These are phyloP conservation scores for Fusarium sacchari DNA, from an alignment of 2,329 filamentous ascomycete species.

Conservation along the genomic window DNA sequence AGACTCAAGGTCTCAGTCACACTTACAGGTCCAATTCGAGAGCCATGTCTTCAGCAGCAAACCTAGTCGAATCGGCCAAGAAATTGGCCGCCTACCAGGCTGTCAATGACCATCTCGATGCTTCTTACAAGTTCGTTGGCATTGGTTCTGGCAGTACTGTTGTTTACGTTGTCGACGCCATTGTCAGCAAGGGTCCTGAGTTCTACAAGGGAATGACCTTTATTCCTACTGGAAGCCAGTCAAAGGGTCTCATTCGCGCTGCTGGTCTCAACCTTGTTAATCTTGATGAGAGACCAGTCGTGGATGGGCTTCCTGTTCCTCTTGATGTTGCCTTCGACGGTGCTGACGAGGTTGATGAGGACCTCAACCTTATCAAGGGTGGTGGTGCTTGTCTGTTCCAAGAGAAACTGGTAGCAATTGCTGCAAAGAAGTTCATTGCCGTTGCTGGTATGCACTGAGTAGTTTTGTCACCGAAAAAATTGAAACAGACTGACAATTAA, in stretches of 20 bases:
- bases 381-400: slow-evolving; percentile 98
- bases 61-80: slow-evolving; percentile 76
- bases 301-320: slow-evolving; percentile 53
- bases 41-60: slow-evolving; percentile 51
- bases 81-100: slow-evolving; percentile 78
- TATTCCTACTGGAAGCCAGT: slow-evolving; percentile 92
- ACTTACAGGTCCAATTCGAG: slow-evolving; percentile 16
- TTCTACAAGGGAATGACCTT: slow-evolving; percentile 78
- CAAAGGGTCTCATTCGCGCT: slow-evolving; percentile 82
- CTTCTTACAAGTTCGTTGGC: slow-evolving; percentile 72
- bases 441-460: slow-evolving; percentile 72
- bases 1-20: slow-evolving; percentile 27
- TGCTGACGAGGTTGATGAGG: slow-evolving; percentile 94
- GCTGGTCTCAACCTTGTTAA: slow-evolving; percentile 81
- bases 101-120: slow-evolving; percentile 76
- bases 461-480: background rate
- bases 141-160: slow-evolving; percentile 87
- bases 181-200: slow-evolving; percentile 67
- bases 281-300: slow-evolving; percentile 76
- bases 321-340: slow-evolving; percentile 96
- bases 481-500: slow-evolving; percentile 8
- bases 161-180: slow-evolving; percentile 86
- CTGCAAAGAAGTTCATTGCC: slow-evolving; percentile 86
- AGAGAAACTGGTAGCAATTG: slow-evolving; percentile 92
- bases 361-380: slow-evolving; percentile 97